phyloP scores from a whole-genome alignment of 495 filamentous ascomycete genomes.

The Penicillium egyptiacum region DNA sequence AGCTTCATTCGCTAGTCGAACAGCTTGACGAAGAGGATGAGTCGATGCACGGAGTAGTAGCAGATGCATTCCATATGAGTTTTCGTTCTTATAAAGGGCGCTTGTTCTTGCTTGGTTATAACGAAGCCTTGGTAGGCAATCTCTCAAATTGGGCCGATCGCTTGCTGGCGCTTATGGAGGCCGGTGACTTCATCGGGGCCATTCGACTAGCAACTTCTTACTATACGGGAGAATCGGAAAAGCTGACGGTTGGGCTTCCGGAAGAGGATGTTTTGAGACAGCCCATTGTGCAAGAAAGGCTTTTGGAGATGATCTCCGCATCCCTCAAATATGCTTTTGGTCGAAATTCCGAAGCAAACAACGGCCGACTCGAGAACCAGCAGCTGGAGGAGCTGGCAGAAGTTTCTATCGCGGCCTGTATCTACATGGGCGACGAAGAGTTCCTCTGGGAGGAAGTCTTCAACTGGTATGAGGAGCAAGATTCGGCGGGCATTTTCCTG shows the following conservation, averaged over 20 bases:
- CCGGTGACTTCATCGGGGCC: slow-evolving; percentile 87
- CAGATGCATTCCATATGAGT: slow-evolving; percentile 97
- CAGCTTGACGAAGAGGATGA: slow-evolving; percentile 83
- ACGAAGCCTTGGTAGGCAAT: slow-evolving; percentile 82
- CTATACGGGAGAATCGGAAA: slow-evolving; percentile 84
- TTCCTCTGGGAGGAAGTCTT: slow-evolving; percentile 92
- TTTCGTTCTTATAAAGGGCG: slow-evolving; percentile 94
- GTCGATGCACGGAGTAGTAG: slow-evolving; percentile 92
- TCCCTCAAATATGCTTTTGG: slow-evolving; percentile 89
- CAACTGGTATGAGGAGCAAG: slow-evolving; percentile 79
- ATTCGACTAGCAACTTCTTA: slow-evolving; percentile 89
- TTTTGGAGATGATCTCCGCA: slow-evolving; percentile 91
- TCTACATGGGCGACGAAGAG: slow-evolving; percentile 70
- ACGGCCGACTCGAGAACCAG: slow-evolving; percentile 48
- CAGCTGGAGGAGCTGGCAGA: slow-evolving; percentile 77
- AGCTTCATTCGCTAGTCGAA: slow-evolving; percentile 81
- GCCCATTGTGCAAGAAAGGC: slow-evolving; percentile 78
- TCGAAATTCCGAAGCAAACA: slow-evolving; percentile 50
- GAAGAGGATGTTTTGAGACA: slow-evolving; percentile 78
- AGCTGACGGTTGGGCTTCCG: slow-evolving; percentile 87
- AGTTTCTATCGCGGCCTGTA: slow-evolving; percentile 79
- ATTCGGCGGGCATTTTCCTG: slow-evolving; percentile 72
- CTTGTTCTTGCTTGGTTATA: slow-evolving; percentile 85
- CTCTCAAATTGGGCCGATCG: slow-evolving; percentile 99
- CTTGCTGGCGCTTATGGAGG: slow-evolving; percentile 92